phyloP scores from a whole-genome alignment of 2,329 filamentous ascomycete genomes.

The Fusarium sororula region DNA sequence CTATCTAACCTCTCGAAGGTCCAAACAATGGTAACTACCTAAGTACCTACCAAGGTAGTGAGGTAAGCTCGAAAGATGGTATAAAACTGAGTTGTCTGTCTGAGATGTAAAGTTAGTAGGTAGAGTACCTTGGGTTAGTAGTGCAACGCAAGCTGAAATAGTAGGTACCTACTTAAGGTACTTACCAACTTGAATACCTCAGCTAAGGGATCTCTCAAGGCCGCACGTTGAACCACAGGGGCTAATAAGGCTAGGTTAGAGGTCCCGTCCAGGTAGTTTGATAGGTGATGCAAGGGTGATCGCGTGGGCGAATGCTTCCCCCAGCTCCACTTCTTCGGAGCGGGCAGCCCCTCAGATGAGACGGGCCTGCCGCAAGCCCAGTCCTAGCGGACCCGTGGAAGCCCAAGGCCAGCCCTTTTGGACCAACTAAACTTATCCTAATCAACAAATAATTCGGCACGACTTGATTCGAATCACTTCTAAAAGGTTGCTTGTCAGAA shows the following conservation, averaged over 20 bases:
- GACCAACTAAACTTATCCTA: constrained; percentile 13
- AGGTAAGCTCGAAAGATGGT: not conserved
- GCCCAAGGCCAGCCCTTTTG: not conserved
- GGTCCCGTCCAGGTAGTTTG: not conserved
- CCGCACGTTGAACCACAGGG: not conserved
- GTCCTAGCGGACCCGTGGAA: not conserved
- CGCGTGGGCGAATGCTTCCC: constrained; percentile 32
- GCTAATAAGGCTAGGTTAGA: not conserved
- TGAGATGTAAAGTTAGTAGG: not conserved
- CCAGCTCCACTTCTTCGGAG: constrained; percentile 17
- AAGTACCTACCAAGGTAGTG: not conserved
- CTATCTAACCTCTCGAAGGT: not conserved
- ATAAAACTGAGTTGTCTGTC: not conserved
- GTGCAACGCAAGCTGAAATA: not conserved
- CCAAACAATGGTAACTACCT: not conserved
- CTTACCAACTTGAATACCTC: not conserved
- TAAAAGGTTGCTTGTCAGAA: not conserved
- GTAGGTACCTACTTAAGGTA: too few relatives aligned
- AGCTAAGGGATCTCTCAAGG: not conserved
- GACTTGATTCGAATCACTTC: constrained; percentile 4
- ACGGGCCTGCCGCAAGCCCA: constrained; percentile 9
- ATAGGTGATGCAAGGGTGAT: constrained; percentile 33
- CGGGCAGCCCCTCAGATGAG: constrained; percentile 27
- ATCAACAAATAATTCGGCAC: not conserved
- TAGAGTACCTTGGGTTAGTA: not conserved